A percentile compares a stretch with the other conserved stretches of the same genome.
Conservation (phyloP, 192 early-diverging fungal genomes). For the Umbelopsis ramanniana region DNA sequence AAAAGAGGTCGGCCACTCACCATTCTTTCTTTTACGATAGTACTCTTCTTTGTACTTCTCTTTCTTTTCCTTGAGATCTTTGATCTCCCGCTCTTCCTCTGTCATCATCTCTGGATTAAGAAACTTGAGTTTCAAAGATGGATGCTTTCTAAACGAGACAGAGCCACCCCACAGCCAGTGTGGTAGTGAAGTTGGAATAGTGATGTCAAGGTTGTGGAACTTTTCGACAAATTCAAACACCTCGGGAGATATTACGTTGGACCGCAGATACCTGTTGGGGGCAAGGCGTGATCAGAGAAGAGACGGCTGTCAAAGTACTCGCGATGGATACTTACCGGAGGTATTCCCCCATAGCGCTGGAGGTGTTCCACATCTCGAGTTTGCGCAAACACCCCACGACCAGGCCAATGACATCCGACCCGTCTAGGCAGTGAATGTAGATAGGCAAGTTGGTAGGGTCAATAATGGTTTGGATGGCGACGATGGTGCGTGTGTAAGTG, state of each 20-base stretch:
- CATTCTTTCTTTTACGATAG: conserved; percentile 30
- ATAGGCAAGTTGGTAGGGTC: conserved; percentile 75
- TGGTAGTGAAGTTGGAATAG: conserved; percentile 60
- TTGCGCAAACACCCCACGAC: conserved; percentile 87
- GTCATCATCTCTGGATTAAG: conserved; percentile 45
- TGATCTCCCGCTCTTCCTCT: conserved; percentile 38
- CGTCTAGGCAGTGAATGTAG: conserved; percentile 92
- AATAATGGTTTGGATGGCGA: conserved; percentile 75
- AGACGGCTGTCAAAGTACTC: neutral
- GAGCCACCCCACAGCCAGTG: conserved; percentile 73
- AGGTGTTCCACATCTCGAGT: conserved; percentile 86
- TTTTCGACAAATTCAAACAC: conserved; percentile 81
- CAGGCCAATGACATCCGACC: conserved; percentile 83
- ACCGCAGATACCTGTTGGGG: conserved; percentile 49
- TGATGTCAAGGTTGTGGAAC: conserved; percentile 65
- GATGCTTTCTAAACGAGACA: conserved; percentile 67
- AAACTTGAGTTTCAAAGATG: conserved; percentile 66
- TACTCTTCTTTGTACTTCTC: conserved; percentile 40
- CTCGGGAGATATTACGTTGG: conserved; percentile 65
- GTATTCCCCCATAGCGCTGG: conserved; percentile 75
- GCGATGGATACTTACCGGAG: conserved; percentile 48
- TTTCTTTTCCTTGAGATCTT: conserved; percentile 30
- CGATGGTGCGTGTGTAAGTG: conserved; percentile 71
- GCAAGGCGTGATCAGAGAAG: neutral
- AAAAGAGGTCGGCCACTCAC: neutral